Base-by-base conservation (phyloP, 2,329 filamentous ascomycete species). In the Huntiella abstrusa region DNA sequence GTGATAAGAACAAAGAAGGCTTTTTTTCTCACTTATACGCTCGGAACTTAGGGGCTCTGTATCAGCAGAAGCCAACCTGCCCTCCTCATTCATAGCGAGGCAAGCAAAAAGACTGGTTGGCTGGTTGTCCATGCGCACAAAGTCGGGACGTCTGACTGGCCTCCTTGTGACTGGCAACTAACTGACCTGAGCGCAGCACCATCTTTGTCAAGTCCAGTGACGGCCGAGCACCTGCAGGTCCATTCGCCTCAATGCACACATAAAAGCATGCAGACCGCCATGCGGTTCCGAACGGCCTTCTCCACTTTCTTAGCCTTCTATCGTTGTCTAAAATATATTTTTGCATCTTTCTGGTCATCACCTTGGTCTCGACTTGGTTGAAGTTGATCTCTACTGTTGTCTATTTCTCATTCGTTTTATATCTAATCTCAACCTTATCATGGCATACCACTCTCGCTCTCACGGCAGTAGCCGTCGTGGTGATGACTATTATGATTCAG, bases 361-460 rank as follows among this genome's bases (percentile, higher is more conserved):
- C 13, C 16, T 35, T 12, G 15, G 41, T 43, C 32, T 28, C 11
- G 12, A 43, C 19, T n/a, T 12, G 22, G 15, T 32, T 43, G 15
- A 16, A 13, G 17, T n/a, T 33, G 16, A 33, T 43, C 32, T 28
- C 22, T 28, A 1, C 41, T 36, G 19, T 5, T 17, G 13, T 38
- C 11, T 45, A n/a, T 12, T 22, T 35, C 33, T 35, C 41, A 19
- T 41, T 17, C 33, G 15, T 36, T 8, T 41, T 41, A 34, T 15
- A 41, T 32, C 15, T 28, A 28, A 35, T 15, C 42, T 33, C 32
- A 44, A 7, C 5, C 15, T 17, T 10, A 35, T n/a, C 10, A 49
- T 49, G 47, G 43, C 43, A 22, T 49, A 46, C 35, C n/a, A 43
- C 40, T 46, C 34, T 16, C 47, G 47, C 12, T 46, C 47, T 15